Percentiles rank a stretch among this genome's conserved stretches.
These are phyloP conservation scores for Claviceps humidiphila DNA, from an alignment of 2,329 filamentous ascomycete genomes.

Conservation along the genomic window DNA sequence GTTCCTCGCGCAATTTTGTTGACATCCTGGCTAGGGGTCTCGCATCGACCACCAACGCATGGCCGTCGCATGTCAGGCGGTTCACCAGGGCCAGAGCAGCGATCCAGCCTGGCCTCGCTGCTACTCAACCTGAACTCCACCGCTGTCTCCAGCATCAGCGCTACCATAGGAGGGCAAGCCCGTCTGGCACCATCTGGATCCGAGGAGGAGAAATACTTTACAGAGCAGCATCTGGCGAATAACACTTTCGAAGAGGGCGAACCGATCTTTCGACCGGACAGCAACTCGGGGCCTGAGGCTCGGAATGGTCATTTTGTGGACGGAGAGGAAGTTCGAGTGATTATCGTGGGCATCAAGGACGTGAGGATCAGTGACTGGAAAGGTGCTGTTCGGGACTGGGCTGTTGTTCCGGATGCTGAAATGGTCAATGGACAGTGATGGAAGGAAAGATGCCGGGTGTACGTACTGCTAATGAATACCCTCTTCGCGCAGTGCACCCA, in stretches of 20 bases:
- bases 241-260: constrained; percentile 63
- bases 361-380: constrained; percentile 92
- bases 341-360: constrained; percentile 71
- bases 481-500: not conserved
- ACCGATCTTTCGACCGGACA: constrained; percentile 18
- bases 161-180: constrained; percentile 85
- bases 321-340: constrained; percentile 73
- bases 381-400: constrained; percentile 76
- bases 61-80: constrained; percentile 43
- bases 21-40: constrained; percentile 48
- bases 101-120: constrained; percentile 67
- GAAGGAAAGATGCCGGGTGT: not conserved
- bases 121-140: constrained; percentile 86
- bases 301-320: constrained; percentile 57
- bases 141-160: constrained; percentile 75
- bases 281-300: constrained; percentile 34
- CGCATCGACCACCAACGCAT: constrained; percentile 72
- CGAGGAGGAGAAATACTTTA: constrained; percentile 75
- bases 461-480: not conserved
- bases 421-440: constrained; percentile 27
- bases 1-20: not conserved
- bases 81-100: constrained; percentile 49
- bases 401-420: constrained; percentile 25
- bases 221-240: constrained; percentile 73
- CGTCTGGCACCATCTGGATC: constrained; percentile 57